Evolutionary conservation across 495 filamentous ascomycete genomes (phyloP).

Genomic region (Pyronema domesticum): DNA sequence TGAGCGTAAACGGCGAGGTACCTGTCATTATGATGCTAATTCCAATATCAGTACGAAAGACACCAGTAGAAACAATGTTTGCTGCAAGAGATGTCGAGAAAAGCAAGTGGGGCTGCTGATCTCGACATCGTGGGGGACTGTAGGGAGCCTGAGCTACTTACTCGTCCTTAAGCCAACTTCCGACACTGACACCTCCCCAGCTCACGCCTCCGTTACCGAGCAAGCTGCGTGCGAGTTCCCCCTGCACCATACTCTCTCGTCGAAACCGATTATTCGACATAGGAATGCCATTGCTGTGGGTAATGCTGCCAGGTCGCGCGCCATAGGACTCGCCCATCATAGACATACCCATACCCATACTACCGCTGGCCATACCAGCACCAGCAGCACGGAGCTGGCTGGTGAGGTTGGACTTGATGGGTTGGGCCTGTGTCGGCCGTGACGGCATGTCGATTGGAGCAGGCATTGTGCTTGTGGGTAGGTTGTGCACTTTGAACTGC

Average conservation of each 20-base stretch:
- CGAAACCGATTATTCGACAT: conserved; percentile 29
- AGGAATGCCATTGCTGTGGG: conserved; percentile 22
- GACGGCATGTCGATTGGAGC: conserved; percentile 24
- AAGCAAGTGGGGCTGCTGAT: conserved; percentile 3
- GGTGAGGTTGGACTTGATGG: conserved; percentile 22
- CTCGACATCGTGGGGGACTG: not conserved
- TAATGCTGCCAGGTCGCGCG: conserved; percentile 17
- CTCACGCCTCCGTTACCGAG: conserved; percentile 85
- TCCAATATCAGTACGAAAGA: not conserved
- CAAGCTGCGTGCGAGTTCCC: conserved; percentile 56
- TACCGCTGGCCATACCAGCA: conserved; percentile 9
- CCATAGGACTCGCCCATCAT: conserved; percentile 11
- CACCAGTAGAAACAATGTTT: not conserved
- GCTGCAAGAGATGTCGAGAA: not conserved
- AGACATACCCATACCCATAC: conserved; percentile 9
- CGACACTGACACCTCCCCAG: conserved; percentile 90
- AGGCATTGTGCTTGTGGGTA: conserved; percentile 14
- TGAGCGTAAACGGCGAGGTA: conserved; percentile 77
- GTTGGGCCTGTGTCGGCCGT: conserved; percentile 10
- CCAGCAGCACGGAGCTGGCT: conserved; percentile 21
- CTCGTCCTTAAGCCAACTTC: conserved; percentile 96
- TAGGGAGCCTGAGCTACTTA: conserved; percentile 36
- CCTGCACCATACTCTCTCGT: conserved; percentile 44
- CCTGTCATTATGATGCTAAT: conserved; percentile 86
- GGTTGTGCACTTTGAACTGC: not conserved